Conservation (phyloP, 2,329 filamentous ascomycete species). For the Fusarium coicis region DNA sequence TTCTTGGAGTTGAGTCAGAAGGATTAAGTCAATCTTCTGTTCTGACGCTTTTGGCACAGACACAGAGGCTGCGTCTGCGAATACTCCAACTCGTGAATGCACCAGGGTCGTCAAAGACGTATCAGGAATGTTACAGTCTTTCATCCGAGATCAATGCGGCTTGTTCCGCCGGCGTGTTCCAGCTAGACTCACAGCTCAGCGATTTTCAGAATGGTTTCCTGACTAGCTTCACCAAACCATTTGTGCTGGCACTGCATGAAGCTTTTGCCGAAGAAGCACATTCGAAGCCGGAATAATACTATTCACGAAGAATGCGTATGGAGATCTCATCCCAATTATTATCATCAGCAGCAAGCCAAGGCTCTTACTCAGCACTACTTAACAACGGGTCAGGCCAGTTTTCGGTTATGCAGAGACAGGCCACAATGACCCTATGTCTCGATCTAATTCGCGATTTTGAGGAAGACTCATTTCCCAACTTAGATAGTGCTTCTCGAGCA, state of each 20-base stretch:
- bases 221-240: not conserved
- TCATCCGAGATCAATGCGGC: not conserved
- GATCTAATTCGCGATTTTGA: not conserved
- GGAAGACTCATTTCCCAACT: not conserved
- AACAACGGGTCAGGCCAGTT: not conserved
- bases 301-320: not conserved
- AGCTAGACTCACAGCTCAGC: not conserved
- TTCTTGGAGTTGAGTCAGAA: not conserved
- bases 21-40: not conserved
- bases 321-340: not conserved
- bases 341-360: no score
- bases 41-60: not conserved
- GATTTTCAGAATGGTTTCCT: not conserved
- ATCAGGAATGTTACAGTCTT: not conserved
- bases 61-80: not conserved
- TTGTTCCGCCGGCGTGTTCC: not conserved
- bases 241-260: not conserved
- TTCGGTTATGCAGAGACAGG: not conserved
- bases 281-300: not conserved
- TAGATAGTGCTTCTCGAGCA: not conserved
- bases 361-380: not conserved
- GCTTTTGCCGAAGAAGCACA: not conserved
- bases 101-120: not conserved
- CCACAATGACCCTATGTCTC: not conserved
- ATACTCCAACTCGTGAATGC: not conserved